Conservation (phyloP, 768 basidiomycete species). For the Macrolepiota dolichaula region DNA sequence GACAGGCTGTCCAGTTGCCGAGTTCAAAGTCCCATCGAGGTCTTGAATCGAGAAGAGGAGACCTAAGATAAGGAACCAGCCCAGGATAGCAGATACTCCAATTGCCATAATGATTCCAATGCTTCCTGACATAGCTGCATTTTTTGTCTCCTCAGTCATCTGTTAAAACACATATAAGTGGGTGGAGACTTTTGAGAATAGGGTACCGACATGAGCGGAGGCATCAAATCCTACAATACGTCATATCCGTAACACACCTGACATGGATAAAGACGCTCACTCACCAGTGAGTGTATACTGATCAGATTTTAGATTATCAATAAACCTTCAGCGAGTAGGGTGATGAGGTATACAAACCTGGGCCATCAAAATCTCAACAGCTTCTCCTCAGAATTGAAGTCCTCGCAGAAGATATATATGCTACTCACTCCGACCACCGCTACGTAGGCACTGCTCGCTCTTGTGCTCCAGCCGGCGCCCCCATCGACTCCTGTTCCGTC, state of each 20-base stretch:
- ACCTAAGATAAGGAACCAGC: constrained; percentile 72
- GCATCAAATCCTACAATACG: constrained; percentile 63
- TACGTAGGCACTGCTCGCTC: constrained; percentile 70
- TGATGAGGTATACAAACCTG: constrained; percentile 35
- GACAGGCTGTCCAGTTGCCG: constrained; percentile 64
- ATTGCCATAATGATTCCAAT: constrained; percentile 71
- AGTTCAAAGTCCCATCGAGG: constrained; percentile 48
- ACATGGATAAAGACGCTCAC: constrained; percentile 7
- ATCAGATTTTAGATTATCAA: not conserved
- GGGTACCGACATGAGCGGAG: constrained; percentile 54
- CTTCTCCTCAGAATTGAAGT: not conserved
- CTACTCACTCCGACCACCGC: constrained; percentile 58
- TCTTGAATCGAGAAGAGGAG: constrained; percentile 79
- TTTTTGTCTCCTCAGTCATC: constrained; percentile 81
- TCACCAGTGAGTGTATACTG: constrained; percentile 67
- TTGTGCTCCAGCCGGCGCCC: constrained; percentile 54
- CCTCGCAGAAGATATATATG: not conserved
- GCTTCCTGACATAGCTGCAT: constrained; percentile 62
- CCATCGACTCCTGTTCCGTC: constrained; percentile 58
- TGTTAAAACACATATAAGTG: constrained; percentile 16
- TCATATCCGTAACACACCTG: not conserved
- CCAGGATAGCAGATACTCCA: constrained; percentile 66
- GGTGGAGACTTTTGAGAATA: not conserved
- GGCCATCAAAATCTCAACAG: constrained; percentile 56
- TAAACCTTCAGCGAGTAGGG: not conserved